Evolutionary conservation across 768 basidiomycete species (phyloP).

Genomic region (Calocera cornea): DNA sequence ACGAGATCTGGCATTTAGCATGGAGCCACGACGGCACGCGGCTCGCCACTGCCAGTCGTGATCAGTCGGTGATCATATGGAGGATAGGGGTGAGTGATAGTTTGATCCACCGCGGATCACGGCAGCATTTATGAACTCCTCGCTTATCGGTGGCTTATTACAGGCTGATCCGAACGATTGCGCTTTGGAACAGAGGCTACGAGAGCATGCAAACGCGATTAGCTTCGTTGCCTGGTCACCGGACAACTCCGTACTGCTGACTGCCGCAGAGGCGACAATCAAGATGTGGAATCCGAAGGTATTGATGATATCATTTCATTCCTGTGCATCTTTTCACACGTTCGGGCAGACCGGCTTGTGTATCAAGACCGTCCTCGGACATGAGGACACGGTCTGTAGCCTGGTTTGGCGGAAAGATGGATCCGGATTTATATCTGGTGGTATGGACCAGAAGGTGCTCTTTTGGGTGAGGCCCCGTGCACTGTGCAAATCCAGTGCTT

Average conservation of each 20-base stretch:
- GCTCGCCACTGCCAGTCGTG: constrained; percentile 79
- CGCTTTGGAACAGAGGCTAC: constrained; percentile 43
- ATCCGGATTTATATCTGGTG: constrained; percentile 77
- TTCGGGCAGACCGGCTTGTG: constrained; percentile 54
- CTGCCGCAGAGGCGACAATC: constrained; percentile 66
- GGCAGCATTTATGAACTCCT: background rate
- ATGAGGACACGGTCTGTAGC: constrained; percentile 72
- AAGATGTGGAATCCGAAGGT: constrained; percentile 88
- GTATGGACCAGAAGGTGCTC: constrained; percentile 69
- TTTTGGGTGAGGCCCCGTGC: constrained; percentile 52
- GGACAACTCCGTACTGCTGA: constrained; percentile 72
- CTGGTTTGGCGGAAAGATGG: constrained; percentile 82
- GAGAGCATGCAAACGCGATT: constrained; percentile 67
- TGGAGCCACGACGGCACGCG: constrained; percentile 85
- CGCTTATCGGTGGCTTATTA: constrained; percentile 11
- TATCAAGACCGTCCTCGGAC: constrained; percentile 50
- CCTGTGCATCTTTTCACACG: constrained; percentile 11
- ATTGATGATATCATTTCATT: constrained; percentile 13
- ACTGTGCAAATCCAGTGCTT: background rate
- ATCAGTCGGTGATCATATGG: constrained; percentile 84
- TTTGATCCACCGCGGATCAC: constrained; percentile 3
- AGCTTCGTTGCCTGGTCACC: constrained; percentile 85
- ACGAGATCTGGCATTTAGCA: constrained; percentile 91
- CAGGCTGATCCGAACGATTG: constrained; percentile 45
- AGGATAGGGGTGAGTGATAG: constrained; percentile 49